These are phyloP conservation scores for Keithomyces neogunnii DNA, from an alignment of 2,329 filamentous ascomycete species.

Conservation along the genomic window DNA sequence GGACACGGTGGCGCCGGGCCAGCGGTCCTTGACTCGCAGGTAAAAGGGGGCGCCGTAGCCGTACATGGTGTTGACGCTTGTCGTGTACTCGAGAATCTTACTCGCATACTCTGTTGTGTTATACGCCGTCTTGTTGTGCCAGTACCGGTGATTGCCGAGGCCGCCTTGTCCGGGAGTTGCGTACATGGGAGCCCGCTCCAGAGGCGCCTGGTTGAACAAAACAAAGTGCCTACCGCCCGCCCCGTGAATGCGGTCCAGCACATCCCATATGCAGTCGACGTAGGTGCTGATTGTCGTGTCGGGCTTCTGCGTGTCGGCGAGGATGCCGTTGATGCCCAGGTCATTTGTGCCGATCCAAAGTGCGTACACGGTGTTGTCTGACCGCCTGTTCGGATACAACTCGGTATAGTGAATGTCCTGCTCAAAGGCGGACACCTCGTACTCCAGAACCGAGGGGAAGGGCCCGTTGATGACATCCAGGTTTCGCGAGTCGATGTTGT, in stretches of 20 bases:
- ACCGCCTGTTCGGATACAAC: slow-evolving; percentile 31
- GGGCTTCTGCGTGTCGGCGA: slow-evolving; percentile 53
- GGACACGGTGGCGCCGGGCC: slow-evolving; percentile 52
- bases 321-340: slow-evolving; percentile 55
- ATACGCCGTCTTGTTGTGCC: slow-evolving; percentile 34
- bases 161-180: slow-evolving; percentile 15
- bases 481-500: slow-evolving; percentile 52
- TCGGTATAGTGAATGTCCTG: slow-evolving; percentile 36
- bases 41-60: slow-evolving; percentile 42
- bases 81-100: slow-evolving; percentile 39
- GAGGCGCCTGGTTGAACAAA: slow-evolving; percentile 58
- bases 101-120: slow-evolving; percentile 37
- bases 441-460: slow-evolving; percentile 56
- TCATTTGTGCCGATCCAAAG: slow-evolving; percentile 82
- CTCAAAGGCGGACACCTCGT: slow-evolving; percentile 50
- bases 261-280: slow-evolving; percentile 57
- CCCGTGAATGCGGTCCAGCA: slow-evolving; percentile 54
- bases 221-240: slow-evolving; percentile 64
- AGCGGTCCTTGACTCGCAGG: slow-evolving; percentile 33
- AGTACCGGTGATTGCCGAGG: slow-evolving; percentile 26
- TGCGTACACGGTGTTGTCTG: slow-evolving; percentile 59
- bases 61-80: slow-evolving; percentile 39
- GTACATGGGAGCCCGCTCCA: slow-evolving; percentile 62
- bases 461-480: slow-evolving; percentile 39
- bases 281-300: slow-evolving; percentile 57